A percentile compares a stretch with the other conserved stretches of the same genome.
These are phyloP conservation scores for Luzula sylvatica DNA, from an alignment of 176 grass and related monocot genomes.

Conservation along the genomic window DNA sequence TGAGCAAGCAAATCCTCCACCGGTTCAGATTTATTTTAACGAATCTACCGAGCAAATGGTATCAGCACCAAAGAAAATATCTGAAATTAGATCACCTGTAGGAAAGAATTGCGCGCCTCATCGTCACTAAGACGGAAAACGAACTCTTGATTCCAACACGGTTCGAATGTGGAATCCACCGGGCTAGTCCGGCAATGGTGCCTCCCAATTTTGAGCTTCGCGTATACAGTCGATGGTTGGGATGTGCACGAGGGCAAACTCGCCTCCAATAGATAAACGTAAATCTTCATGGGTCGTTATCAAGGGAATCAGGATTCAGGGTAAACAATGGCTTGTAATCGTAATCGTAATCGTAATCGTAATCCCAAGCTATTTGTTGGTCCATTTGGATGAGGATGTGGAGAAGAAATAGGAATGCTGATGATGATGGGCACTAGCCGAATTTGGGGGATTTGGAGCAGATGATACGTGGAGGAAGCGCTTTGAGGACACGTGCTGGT, in stretches of 20 bases:
- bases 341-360: background rate
- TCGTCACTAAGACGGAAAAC: constrained; percentile 28
- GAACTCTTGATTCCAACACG: constrained; percentile 76
- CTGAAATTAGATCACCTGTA: background rate
- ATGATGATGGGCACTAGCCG: no score
- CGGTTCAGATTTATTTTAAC: background rate
- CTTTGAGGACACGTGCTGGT: no score
- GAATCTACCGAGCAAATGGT: no score
- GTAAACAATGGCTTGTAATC: no score
- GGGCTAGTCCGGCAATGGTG: constrained; percentile 40
- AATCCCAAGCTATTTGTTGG: background rate
- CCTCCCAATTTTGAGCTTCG: constrained; percentile 48
- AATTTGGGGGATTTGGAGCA: background rate
- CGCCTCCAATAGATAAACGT: constrained; percentile 55
- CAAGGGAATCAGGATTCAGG: no score
- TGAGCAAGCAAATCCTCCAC: constrained; percentile 10
- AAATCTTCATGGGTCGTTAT: constrained; percentile 38
- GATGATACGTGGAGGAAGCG: background rate
- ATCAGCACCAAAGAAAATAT: no score
- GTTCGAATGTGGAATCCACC: constrained; percentile 9
- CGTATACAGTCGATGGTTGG: constrained; percentile 22
- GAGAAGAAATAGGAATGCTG: background rate
- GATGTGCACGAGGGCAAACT: constrained; percentile 22
- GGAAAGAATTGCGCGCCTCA: background rate
- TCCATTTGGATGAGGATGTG: background rate